phyloP scores from a whole-genome alignment of 2,329 filamentous ascomycete species.

The Piedraia hortae region DNA sequence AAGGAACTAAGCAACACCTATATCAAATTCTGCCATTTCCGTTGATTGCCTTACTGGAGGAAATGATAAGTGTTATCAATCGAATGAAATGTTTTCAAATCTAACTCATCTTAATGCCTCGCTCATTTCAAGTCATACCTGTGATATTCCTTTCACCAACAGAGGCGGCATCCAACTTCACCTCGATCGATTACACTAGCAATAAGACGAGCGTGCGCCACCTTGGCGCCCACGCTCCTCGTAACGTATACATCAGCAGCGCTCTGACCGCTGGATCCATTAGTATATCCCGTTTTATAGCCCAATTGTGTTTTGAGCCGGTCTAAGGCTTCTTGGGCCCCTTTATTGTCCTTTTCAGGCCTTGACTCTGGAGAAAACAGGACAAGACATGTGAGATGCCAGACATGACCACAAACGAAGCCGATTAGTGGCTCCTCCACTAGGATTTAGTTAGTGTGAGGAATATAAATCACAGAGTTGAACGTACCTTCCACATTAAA shows the following conservation, averaged over 20 bases:
- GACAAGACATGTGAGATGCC: slow-evolving; percentile 49
- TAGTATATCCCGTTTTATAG: not conserved
- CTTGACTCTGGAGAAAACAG: slow-evolving; percentile 14
- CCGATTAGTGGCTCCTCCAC: slow-evolving; percentile 49
- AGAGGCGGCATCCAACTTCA: too few species aligned
- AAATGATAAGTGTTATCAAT: too few species aligned
- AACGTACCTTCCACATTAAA: slow-evolving; percentile 15
- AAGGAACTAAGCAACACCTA: too few species aligned
- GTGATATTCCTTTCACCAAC: too few species aligned
- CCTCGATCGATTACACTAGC: too few species aligned
- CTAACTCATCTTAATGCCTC: too few species aligned
- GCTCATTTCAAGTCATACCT: too few species aligned
- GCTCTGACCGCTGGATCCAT: slow-evolving; percentile 13
- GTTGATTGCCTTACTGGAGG: too few species aligned
- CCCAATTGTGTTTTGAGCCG: slow-evolving; percentile 18
- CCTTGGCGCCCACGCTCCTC: slow-evolving; percentile 56
- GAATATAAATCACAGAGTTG: not conserved
- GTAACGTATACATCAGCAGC: slow-evolving; percentile 16
- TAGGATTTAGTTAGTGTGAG: slow-evolving; percentile 2
- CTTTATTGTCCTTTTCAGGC: slow-evolving; percentile 5
- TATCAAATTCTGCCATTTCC: too few species aligned
- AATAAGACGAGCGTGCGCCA: slow-evolving; percentile 57
- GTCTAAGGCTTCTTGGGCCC: slow-evolving; percentile 11
- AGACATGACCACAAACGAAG: slow-evolving; percentile 60
- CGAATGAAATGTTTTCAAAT: too few species aligned